phyloP scores from a whole-genome alignment of 208 protist genomes.

The Wallacemonas sp. region DNA sequence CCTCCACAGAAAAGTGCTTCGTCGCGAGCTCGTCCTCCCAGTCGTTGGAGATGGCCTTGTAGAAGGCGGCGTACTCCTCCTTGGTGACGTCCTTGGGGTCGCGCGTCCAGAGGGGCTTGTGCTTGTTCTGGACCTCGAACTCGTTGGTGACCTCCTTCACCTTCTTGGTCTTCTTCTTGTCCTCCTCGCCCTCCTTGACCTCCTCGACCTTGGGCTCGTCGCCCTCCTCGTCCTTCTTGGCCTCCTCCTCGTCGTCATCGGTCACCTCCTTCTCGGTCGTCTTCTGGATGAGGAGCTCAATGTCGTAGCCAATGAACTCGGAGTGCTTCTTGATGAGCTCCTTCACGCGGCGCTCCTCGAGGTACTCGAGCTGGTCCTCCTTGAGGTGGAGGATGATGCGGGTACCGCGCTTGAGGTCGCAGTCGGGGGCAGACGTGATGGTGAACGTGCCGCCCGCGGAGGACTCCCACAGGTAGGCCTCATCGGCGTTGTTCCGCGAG shows the following conservation, averaged over 20 bases:
- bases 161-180: constrained; percentile 86
- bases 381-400: constrained; percentile 97
- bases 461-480: constrained; percentile 98
- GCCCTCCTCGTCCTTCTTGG: constrained; percentile 76
- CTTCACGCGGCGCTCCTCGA: constrained; percentile 96
- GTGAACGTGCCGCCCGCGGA: constrained; percentile 97
- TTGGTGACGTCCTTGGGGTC: constrained; percentile 96
- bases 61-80: constrained; percentile 99
- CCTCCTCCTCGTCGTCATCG: constrained; percentile 92
- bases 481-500: constrained; percentile 98
- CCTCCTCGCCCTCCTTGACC: constrained; percentile 86
- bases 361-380: constrained; percentile 97
- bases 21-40: constrained; percentile 91
- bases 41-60: constrained; percentile 97
- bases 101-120: constrained; percentile 98
- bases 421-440: constrained; percentile 81
- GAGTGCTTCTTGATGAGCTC: constrained; percentile 99
- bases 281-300: constrained; percentile 95
- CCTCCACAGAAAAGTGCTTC: constrained; percentile 97
- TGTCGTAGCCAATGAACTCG: constrained; percentile 99
- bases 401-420: constrained; percentile 95
- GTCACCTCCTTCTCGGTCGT: constrained; percentile 95
- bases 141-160: constrained; percentile 83
- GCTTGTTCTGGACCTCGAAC: constrained; percentile 98
- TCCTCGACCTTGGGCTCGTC: constrained; percentile 90